These are phyloP conservation scores for Microstroma glucosiphilum DNA, from an alignment of 1,284 basidiomycete genomes.

Conservation along the genomic window DNA sequence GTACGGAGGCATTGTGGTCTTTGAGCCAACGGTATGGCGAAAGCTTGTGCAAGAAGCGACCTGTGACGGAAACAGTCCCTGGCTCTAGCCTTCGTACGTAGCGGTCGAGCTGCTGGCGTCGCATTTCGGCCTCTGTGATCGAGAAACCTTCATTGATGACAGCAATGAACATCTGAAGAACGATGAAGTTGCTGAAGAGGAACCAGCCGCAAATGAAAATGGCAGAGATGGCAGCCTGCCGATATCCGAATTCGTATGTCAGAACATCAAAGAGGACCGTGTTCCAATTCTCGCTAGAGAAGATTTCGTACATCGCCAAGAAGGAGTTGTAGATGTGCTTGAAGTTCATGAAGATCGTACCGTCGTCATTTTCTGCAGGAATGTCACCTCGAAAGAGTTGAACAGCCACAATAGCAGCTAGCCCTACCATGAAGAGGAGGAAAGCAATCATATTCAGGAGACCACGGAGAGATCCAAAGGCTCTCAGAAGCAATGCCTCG, in stretches of 20 bases:
- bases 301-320: slow-evolving; percentile 81
- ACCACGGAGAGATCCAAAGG: slow-evolving; percentile 88
- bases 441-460: slow-evolving; percentile 90
- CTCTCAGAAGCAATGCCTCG: slow-evolving; percentile 56
- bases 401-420: slow-evolving; percentile 73
- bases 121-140: slow-evolving; percentile 84
- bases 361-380: slow-evolving; percentile 50
- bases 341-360: slow-evolving; percentile 65
- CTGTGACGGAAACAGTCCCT: slow-evolving; percentile 32
- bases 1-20: slow-evolving; percentile 52
- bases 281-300: slow-evolving; percentile 94
- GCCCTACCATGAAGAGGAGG: slow-evolving; percentile 78
- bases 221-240: slow-evolving; percentile 69
- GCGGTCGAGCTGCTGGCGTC: slow-evolving; percentile 67
- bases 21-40: slow-evolving; percentile 83
- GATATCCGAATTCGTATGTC: slow-evolving; percentile 61
- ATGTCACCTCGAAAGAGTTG: slow-evolving; percentile 74
- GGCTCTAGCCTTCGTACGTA: slow-evolving; percentile 54
- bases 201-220: slow-evolving; percentile 81
- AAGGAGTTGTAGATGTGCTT: slow-evolving; percentile 84
- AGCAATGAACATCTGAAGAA: slow-evolving; percentile 97
- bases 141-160: slow-evolving; percentile 97
- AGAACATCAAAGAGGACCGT: slow-evolving; percentile 69
- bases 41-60: slow-evolving; percentile 59
- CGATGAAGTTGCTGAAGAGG: slow-evolving; percentile 86